Base-by-base conservation (phyloP, 2,329 filamentous ascomycete species). In the Pseudopyricularia cyperi region DNA sequence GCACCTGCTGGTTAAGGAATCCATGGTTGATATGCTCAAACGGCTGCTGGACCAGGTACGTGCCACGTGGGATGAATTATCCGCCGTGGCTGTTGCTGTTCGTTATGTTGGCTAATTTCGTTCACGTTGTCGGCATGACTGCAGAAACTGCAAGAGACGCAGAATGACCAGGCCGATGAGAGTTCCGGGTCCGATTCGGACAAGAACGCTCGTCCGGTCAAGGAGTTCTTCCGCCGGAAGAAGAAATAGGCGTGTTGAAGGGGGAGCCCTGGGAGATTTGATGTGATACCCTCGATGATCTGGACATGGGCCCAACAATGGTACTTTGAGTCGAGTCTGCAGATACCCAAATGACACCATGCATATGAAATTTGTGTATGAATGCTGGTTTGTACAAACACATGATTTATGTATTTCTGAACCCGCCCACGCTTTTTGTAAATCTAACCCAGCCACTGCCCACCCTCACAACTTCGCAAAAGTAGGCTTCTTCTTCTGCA, bases 401-500 rank as follows among this genome's bases (percentile, higher is more conserved):
- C n/a, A n/a, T n/a, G n/a, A n/a, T n/a, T n/a, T n/a, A n/a, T n/a
- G n/a, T 11, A 33, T 42, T 19, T 42, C 15, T 7, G n/a, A 17
- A 39, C 35, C 15, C 35, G 11, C 19, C 35, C n/a, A 19, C 4
- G n/a, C n/a, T 17, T 8, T 7, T n/a, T 17, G 11, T 17, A 39
- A 2, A 17, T 17, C 35, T 15, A 17, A 8, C 19, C 35, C 35
- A 5, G 4, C 37, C 34, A 17, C n/a, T n/a, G 22, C 17, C 17
- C 37, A 4, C 14, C 37, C 37, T 42, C 67, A 95, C 61, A 96
- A 68, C 71, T 96, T 97, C 65, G 83, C 83, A 71, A 95, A 97
- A 17, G 73, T 86, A 12, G 89, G 85, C 63, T 79, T 90, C 58
- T 74, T 83, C 76, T 86, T 95, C 67, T 85, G 75, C 56, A 95